phyloP scores from a whole-genome alignment of 768 basidiomycete genomes.

The Russula sp. region DNA sequence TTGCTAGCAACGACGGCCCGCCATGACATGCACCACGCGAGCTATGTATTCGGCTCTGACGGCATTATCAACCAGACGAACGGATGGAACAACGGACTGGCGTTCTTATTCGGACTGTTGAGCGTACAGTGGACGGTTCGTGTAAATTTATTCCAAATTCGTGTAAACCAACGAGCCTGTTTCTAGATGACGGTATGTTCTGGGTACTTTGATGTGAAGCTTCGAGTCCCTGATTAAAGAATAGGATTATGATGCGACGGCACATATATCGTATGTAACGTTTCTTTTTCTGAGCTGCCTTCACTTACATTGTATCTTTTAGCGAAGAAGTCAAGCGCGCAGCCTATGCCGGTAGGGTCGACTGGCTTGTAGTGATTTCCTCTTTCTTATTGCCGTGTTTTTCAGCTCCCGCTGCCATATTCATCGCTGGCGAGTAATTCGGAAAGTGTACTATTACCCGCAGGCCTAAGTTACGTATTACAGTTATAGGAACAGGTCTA shows the following conservation, averaged over 20 bases:
- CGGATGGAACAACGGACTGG: conserved; percentile 73
- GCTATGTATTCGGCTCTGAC: conserved; percentile 72
- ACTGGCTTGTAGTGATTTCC: no score
- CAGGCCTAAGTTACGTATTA: conserved; percentile 61
- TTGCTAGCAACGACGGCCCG: conserved; percentile 72
- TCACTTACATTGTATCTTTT: neutral
- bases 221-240: conserved; percentile 17
- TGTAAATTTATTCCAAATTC: conserved; percentile 14
- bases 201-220: conserved; percentile 3
- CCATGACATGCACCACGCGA: conserved; percentile 74
- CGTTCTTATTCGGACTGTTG: conserved; percentile 80
- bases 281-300: neutral
- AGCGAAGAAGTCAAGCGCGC: conserved; percentile 80
- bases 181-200: conserved; percentile 54
- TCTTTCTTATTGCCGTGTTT: conserved; percentile 5
- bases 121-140: conserved; percentile 86
- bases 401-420: conserved; percentile 23
- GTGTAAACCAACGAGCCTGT: conserved; percentile 12
- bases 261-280: conserved; percentile 70
- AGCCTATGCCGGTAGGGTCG: conserved; percentile 60
- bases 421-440: conserved; percentile 13
- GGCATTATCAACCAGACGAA: conserved; percentile 80
- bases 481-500: conserved; percentile 70
- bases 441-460: conserved; percentile 32
- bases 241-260: conserved; percentile 77